Percentiles rank a stretch among this genome's conserved stretches.
Conservation (phyloP, 768 basidiomycete genomes). For the Calocybe cyanea region DNA sequence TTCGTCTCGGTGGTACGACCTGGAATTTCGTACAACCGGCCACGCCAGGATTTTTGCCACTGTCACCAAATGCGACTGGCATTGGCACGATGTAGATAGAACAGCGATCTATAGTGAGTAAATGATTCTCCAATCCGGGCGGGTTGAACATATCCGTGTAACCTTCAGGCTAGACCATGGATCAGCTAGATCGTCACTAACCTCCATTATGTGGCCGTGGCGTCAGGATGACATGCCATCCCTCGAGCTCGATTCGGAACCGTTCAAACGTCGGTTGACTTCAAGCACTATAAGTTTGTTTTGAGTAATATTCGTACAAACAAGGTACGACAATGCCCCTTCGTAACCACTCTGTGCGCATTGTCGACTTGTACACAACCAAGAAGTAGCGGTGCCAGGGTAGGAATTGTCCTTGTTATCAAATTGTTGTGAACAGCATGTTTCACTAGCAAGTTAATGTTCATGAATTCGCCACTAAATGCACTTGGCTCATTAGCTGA, state of each 20-base stretch:
- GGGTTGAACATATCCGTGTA: not conserved
- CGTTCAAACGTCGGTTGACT: slow-evolving; percentile 24
- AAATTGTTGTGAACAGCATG: not conserved
- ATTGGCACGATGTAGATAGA: slow-evolving; percentile 38
- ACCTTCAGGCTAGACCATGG: slow-evolving; percentile 34
- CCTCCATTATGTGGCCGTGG: slow-evolving; percentile 32
- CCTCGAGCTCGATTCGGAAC: slow-evolving; percentile 35
- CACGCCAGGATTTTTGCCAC: slow-evolving; percentile 28
- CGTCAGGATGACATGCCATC: slow-evolving; percentile 21
- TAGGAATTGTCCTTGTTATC: slow-evolving; percentile 18
- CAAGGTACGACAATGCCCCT: slow-evolving; percentile 20
- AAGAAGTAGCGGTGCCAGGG: slow-evolving; percentile 26
- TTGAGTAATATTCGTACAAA: not conserved
- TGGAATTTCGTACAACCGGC: slow-evolving; percentile 29
- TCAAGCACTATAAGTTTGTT: not conserved
- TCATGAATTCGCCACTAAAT: too few relatives aligned
- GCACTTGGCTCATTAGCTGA: too few relatives aligned
- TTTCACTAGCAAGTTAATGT: too few relatives aligned
- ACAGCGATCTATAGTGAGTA: slow-evolving; percentile 27
- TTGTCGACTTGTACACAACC: slow-evolving; percentile 18
- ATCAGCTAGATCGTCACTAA: slow-evolving; percentile 32
- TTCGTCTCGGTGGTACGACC: slow-evolving; percentile 26
- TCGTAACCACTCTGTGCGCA: slow-evolving; percentile 20
- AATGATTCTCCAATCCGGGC: not conserved
- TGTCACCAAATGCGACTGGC: slow-evolving; percentile 37